These are phyloP conservation scores for Penicillium aurantiogriseum DNA, from an alignment of 2,329 filamentous ascomycete genomes.

Conservation along the genomic window DNA sequence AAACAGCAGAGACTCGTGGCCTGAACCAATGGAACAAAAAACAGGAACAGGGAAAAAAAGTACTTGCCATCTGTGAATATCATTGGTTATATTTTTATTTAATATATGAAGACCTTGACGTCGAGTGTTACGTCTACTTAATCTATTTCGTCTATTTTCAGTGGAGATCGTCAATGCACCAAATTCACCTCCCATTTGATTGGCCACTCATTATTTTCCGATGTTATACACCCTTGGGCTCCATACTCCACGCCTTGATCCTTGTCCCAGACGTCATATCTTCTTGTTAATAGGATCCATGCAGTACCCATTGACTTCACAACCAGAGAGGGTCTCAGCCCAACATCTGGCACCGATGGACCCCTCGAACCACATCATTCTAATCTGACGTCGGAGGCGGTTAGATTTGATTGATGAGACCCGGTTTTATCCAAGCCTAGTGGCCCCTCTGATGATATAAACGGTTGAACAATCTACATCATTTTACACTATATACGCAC, in stretches of 20 bases:
- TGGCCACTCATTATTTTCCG: conserved; percentile 1
- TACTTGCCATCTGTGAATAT: not conserved
- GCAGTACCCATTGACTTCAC: not conserved
- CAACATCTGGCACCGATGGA: not conserved
- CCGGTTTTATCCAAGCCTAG: conserved; percentile 14
- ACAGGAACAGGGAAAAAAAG: not conserved
- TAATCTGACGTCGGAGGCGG: conserved; percentile 32
- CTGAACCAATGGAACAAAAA: not conserved
- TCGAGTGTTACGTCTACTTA: conserved; percentile 24
- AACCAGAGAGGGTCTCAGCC: too few species aligned
- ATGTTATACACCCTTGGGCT: conserved; percentile 1
- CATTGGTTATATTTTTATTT: not conserved
- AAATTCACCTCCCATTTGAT: conserved; percentile 10
- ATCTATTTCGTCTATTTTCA: conserved; percentile 20
- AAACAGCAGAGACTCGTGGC: conserved; percentile 14
- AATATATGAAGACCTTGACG: conserved; percentile 7
- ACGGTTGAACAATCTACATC: conserved; percentile 18
- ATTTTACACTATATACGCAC: conserved; percentile 15
- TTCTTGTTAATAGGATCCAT: not conserved
- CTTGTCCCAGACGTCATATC: conserved; percentile 17
- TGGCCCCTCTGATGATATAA: conserved; percentile 21
- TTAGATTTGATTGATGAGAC: not conserved
- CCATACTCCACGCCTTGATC: conserved; percentile 13
- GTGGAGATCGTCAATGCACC: conserved; percentile 14
- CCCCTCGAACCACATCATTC: not conserved